Conservation (phyloP, 257 asterid species). For the Solanum dulcamara region DNA sequence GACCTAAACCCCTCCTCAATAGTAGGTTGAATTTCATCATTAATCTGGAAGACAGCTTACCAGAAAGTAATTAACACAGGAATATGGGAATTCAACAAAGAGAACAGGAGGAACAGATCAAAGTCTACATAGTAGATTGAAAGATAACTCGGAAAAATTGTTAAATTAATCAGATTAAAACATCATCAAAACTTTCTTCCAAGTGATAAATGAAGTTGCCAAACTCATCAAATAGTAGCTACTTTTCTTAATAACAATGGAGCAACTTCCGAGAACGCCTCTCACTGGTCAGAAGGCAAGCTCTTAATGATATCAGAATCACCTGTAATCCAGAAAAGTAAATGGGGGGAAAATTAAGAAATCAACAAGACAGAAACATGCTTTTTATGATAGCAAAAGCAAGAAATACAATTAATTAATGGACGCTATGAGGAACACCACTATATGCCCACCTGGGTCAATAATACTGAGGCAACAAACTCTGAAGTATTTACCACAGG, state of each 20-base stretch:
- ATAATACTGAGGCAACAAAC: conserved; percentile 67
- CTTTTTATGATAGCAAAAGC: background rate
- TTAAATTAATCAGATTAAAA: background rate
- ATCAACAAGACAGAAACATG: background rate
- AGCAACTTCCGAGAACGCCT: background rate
- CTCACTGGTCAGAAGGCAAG: conserved; percentile 42
- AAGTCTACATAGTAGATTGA: background rate
- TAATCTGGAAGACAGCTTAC: background rate
- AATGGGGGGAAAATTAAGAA: background rate
- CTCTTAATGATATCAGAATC: conserved; percentile 58
- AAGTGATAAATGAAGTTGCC: background rate
- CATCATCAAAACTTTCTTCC: background rate
- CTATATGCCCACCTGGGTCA: conserved; percentile 37
- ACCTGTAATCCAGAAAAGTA: conserved; percentile 17
- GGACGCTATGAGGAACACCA: background rate
- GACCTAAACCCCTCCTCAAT: no score
- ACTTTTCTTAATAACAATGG: background rate
- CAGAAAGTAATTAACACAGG: background rate
- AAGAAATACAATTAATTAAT: background rate
- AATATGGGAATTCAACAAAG: background rate
- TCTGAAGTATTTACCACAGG: conserved; percentile 59
- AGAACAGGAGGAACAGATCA: background rate
- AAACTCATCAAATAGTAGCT: background rate
- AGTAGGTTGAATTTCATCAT: background rate
- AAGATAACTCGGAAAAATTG: background rate